These are phyloP conservation scores for Leccinum rimulosum DNA, from an alignment of 768 basidiomycete species.

Conservation along the genomic window DNA sequence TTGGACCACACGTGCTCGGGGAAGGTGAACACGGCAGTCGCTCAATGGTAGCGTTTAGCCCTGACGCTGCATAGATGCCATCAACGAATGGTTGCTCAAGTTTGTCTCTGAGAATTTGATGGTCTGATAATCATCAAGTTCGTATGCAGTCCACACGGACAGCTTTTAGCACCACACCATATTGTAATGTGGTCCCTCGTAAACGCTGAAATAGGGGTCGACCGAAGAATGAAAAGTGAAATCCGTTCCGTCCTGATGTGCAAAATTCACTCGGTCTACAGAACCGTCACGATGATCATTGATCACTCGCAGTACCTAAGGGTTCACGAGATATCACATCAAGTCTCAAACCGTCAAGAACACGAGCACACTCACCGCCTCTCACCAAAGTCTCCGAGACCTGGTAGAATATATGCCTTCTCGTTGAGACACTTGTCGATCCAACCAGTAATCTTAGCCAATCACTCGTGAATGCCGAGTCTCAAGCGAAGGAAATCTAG, in stretches of 20 bases:
- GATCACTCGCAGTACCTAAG: constrained; percentile 26
- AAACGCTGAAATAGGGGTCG: background rate
- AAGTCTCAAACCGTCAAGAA: background rate
- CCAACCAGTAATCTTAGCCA: constrained; percentile 83
- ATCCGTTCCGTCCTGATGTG: background rate
- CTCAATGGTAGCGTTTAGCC: background rate
- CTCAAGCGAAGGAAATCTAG: background rate
- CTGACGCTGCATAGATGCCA: constrained; percentile 6
- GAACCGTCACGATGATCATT: background rate
- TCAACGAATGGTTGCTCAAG: constrained; percentile 10
- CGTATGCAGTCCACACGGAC: background rate
- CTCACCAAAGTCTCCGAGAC: constrained; percentile 97
- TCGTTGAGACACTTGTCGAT: constrained; percentile 92
- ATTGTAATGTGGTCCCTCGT: background rate
- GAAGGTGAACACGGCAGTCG: constrained; percentile 2
- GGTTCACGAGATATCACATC: background rate
- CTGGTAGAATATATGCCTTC: constrained; percentile 87
- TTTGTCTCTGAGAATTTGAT: constrained; percentile 1
- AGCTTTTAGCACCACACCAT: background rate
- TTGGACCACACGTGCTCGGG: constrained; percentile 14
- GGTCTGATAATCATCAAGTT: background rate
- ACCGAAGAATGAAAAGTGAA: background rate
- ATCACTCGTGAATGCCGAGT: background rate
- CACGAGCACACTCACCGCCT: constrained; percentile 50
- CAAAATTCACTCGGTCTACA: background rate